Evolutionary conservation across 768 basidiomycete species (phyloP), one percentile per base, ranked within the genome.

Genomic region (Cystofilobasidium bisporidii): DNA sequence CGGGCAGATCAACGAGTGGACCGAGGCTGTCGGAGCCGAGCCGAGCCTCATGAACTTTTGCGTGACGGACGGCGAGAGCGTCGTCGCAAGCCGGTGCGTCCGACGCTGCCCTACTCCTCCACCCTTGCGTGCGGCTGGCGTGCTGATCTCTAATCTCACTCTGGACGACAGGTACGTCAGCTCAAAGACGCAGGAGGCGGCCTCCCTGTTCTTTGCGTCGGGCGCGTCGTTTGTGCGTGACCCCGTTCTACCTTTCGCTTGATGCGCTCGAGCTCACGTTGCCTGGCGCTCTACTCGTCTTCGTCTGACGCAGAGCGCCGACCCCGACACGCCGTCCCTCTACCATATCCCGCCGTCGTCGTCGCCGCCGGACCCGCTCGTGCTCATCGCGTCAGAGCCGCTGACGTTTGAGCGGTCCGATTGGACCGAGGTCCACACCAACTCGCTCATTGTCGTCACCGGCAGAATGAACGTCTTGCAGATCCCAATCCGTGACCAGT

Each of bases 401-500:
- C 78, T 99, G 55, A 99, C 96, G 0, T 99, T 98, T 73, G 94
- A 99, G 79, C 83, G 92, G 82, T 90, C 91, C 61, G 96, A 99
- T 76, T 99, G 96, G 96, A 93, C 97, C 87, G 96, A 97, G 77
- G 93, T 99, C 73, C 88, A 87, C 75, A 94, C 91, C 17, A 97
- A 99, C 76, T 86, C 89, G 71, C 88, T 97, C 87, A 86, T 91
- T 28, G 86, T 96, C 59, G 88, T 97, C 72, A 98, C 94, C 0
- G 89, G 89, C 45, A 91, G 91, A 81, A 78, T 78, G 78, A 97
- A 97, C 75, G 77, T 96, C 30, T 80, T 97, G 24, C 91, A 94
- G 76, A 89, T 94, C 71, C 94, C 94, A 2, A 96, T 98, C 74
- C 79, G 89, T 55, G 45, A 61, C 22, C 55, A 50, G 43, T 65